Percentiles rank a stretch among this genome's conserved stretches.
phyloP scores from a whole-genome alignment of 208 protist genomes.

The Naegleria fowleri region DNA sequence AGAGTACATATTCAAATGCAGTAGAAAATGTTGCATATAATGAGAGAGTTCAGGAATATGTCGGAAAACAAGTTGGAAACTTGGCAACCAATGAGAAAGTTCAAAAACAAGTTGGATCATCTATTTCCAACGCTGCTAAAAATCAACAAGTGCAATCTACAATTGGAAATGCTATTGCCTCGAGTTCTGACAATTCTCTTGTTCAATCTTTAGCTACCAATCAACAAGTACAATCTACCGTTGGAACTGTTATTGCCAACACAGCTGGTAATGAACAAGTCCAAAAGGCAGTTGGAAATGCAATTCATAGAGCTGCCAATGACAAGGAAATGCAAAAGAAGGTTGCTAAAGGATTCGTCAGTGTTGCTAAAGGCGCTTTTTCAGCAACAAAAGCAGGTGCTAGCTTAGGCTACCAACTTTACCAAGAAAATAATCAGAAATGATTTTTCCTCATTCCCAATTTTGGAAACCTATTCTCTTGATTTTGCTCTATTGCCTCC shows the following conservation, averaged over 20 bases:
- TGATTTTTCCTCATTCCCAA: too few relatives aligned
- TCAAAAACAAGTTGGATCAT: not conserved
- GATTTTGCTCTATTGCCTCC: not conserved
- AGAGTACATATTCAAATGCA: not conserved
- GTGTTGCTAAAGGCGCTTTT: not conserved
- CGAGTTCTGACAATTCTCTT: not conserved
- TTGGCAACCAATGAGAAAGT: conserved; percentile 6
- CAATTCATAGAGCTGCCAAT: not conserved
- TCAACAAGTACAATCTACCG: not conserved
- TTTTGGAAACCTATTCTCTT: not conserved
- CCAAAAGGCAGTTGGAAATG: not conserved
- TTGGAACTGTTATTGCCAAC: not conserved
- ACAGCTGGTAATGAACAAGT: conserved; percentile 11
- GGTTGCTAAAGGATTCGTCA: conserved; percentile 11
- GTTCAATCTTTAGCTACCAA: not conserved
- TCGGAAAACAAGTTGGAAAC: not conserved
- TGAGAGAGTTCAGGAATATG: not conserved
- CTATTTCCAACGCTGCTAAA: not conserved
- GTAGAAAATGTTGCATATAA: not conserved
- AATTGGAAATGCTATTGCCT: not conserved
- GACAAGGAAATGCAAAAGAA: conserved; percentile 28
- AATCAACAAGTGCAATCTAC: not conserved
- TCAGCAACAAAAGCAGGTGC: not conserved
- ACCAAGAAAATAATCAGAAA: not conserved
- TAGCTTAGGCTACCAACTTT: not conserved